Base-by-base conservation (phyloP, 1,284 basidiomycete genomes). In the Stereum hirsutum region DNA sequence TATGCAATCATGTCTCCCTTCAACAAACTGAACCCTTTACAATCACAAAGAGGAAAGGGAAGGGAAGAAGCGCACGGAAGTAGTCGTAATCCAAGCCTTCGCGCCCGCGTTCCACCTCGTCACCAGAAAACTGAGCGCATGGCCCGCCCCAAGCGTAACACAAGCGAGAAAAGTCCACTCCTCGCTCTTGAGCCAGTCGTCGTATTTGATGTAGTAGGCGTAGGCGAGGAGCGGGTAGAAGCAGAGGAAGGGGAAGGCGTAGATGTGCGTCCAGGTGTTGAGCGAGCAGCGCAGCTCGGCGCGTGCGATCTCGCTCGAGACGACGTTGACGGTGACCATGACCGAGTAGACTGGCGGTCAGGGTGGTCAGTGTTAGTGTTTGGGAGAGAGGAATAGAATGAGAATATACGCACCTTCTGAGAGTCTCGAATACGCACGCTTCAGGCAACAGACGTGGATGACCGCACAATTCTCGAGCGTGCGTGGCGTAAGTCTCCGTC, bases 161-260 rank as follows among this genome's bases (percentile, higher is more conserved):
- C 88, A 93, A 41, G 85, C 89, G 38, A 99, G 74, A 58, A 99
- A 99, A 0, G 95, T 94, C 89, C 89, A 95, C 60, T 94, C 89
- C 62, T 96, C 94, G 52, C 89, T 93, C 59, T 83, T 75, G 44
- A 95, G 65, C 83, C 89, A 93, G 57, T 91, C 74, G 55, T 96
- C 89, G 62, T 98, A 98, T 58, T 78, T 81, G 58, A 89, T 57
- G 56, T 84, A 89, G 70, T 96, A 98, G 20, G 94, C 84, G 62
- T 94, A 96, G 35, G 89, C 90, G 40, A 93, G 78, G 24, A 94
- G 60, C 0, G 93, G 93, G 58, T 98, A 99, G 47, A 95, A 70
- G 1, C 77, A 76, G 12, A 93, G 71, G 60, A 92, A 92, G 0
- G 94, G 94, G 11, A 86, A 49, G 11, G 82, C 78, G 62, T 99